Base-by-base conservation (phyloP, 495 filamentous ascomycete species). In the Penicillium coffeae region DNA sequence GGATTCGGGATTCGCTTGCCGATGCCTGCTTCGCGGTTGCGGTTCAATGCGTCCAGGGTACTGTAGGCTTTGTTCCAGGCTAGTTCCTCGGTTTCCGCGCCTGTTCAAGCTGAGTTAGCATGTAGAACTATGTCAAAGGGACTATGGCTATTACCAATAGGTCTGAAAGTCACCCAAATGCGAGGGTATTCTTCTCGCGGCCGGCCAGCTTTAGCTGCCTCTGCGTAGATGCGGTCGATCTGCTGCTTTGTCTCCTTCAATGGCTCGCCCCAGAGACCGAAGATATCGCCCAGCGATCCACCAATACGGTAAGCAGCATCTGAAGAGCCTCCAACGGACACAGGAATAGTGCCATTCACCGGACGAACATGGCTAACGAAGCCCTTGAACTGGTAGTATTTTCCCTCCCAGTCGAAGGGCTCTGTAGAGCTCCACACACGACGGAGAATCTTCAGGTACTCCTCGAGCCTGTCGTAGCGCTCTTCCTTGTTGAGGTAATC, bases 161-260 rank as follows among this genome's bases (percentile, higher is more conserved):
- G 76, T 13, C 76, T 68, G 67, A 78, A 78, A 3, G 76, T 78
- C 3, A 80, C 76, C 76, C 76, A 80, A 51, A 80, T 77, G 2
- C 74, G 67, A 6, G 76, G 76, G 3, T 69, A 56, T 43, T 78
- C 73, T 2, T 47, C 50, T 18, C 51, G 48, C 1, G 42, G 22
- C 0, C 63, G 56, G 8, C 75, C 75, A 7, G 74, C 76, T 16
- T 65, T 65, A 4, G 54, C 70, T 5, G 75, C 65, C 49, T 72
- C 76, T 7, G 69, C 72, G 32, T 77, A 78, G 52, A 80, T 74
- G 2, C 70, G 70, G 50, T 77, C 74, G 54, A 80, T 76, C 51
- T 80, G 76, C 44, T 76, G 63, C 57, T 74, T 75, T 0, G 75
- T 78, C 43, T 80, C 75, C 59, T 78, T 78, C 1, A 80, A 57